Base-by-base conservation (phyloP, 257 asterid genomes). In the Phtheirospermum japonicum region DNA sequence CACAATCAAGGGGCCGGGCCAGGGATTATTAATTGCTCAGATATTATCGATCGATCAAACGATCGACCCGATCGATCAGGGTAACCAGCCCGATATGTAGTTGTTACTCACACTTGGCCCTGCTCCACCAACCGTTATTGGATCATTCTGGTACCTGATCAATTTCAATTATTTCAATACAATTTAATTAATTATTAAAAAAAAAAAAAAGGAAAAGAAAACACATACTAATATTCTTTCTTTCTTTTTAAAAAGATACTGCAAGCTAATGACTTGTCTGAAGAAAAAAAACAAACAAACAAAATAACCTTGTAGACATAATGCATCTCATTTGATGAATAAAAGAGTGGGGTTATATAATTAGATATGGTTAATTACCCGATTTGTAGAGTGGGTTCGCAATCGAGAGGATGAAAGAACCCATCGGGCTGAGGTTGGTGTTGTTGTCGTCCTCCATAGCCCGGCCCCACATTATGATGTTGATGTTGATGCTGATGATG, bases 91-190 rank as follows among this genome's bases (percentile, higher is more conserved):
- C 4, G 89, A 72, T 64, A 92, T 86, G 89, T 79, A 92, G 90
- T 86, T 77, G 90, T 86, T 77, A 80, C 81, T 88, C 75, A 86
- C 80, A 81, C 95, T 92, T 0, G 98, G 95, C 18, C 97, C 97
- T 51, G 95, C 94, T 72, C 69, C 83, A 46, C 17, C 58, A 52
- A 52, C 58, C 10, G 85, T 70, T 53, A 84, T 69, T 59, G 80
- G 86, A 68, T 88, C 95, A 55, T 54, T 72, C 78, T 81, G 98
- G 67, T 84, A 88, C 82, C 96, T 90, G 89, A 62, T 4, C 54
- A 17, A 23, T 23, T 13, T 4, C n/a, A 42, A 42, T 42, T 13
- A 2, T 11, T 42, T 42, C 6, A 7, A 13, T 42, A 42, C 49
- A 33, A 33, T 23, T 23, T 23, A 2, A 33, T 1, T n/a, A 5